Evolutionary conservation across 768 basidiomycete genomes (phyloP).

Genomic region (Psilocybe azurescens): DNA sequence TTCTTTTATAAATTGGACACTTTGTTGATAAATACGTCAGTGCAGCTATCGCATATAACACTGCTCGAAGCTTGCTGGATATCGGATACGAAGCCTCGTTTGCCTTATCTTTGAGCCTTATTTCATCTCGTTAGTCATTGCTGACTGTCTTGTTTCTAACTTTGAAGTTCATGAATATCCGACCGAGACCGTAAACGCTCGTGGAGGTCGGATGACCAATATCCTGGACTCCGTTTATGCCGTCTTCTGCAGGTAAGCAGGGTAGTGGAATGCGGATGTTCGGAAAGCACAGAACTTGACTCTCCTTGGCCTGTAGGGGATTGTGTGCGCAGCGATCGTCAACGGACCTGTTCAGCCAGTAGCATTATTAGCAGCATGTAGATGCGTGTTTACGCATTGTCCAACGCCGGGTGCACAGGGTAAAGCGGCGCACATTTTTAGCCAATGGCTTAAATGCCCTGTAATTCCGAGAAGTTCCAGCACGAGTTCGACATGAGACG

Average conservation of each 20-base stretch:
- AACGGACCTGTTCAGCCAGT: not conserved
- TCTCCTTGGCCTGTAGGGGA: not conserved
- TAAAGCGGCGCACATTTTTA: not conserved
- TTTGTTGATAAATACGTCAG: no score
- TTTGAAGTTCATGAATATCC: not conserved
- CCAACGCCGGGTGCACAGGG: not conserved
- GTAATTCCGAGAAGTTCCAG: not conserved
- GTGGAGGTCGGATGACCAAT: not conserved
- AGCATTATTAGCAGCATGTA: not conserved
- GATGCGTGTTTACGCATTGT: not conserved
- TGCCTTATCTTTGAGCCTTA: no score
- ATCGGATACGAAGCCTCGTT: no score
- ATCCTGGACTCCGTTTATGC: no score
- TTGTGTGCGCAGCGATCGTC: not conserved
- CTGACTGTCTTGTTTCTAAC: not conserved
- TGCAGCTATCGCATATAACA: no score
- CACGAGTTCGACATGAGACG: not conserved
- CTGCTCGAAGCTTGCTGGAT: no score
- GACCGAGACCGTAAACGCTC: not conserved
- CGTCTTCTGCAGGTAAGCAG: not conserved
- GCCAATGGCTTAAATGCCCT: not conserved
- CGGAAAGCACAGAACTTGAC: not conserved
- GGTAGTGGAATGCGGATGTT: not conserved
- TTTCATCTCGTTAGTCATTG: not conserved
- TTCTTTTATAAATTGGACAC: not conserved